A percentile compares a stretch with the other conserved stretches of the same genome.
Conservation (phyloP, 129 eudicot species). For the Silybum marianum region DNA sequence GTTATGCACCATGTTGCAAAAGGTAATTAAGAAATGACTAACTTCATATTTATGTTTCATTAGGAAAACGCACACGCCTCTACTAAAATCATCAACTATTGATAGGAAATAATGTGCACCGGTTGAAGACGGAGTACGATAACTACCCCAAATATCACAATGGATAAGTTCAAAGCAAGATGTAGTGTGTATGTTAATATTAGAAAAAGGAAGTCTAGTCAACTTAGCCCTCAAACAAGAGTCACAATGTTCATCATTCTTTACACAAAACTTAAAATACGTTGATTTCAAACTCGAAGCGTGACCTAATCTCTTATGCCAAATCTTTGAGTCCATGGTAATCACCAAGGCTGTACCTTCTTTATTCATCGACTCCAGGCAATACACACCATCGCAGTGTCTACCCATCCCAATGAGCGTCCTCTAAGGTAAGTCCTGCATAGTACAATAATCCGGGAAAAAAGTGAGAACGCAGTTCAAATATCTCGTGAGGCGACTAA, state of each 20-base stretch:
- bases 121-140: neutral
- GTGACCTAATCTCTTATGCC: neutral
- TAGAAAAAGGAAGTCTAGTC: neutral
- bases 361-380: neutral
- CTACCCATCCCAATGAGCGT: slow-evolving; percentile 9
- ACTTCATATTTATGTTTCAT: neutral
- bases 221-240: neutral
- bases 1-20: no score
- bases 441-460: neutral
- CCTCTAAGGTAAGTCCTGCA: slow-evolving; percentile 14
- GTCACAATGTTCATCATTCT: neutral
- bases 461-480: neutral
- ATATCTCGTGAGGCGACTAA: neutral
- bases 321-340: neutral
- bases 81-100: slow-evolving; percentile 4
- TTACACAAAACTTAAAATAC: neutral
- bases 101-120: slow-evolving; percentile 6
- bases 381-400: neutral
- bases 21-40: no score
- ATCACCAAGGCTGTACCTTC: neutral
- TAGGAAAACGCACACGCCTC: neutral
- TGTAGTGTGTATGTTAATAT: neutral
- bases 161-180: neutral
- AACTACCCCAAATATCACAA: neutral
- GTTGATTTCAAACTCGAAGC: neutral